phyloP scores from a whole-genome alignment of 2,329 filamentous ascomycete species.

The Hymenoscyphus repandus region DNA sequence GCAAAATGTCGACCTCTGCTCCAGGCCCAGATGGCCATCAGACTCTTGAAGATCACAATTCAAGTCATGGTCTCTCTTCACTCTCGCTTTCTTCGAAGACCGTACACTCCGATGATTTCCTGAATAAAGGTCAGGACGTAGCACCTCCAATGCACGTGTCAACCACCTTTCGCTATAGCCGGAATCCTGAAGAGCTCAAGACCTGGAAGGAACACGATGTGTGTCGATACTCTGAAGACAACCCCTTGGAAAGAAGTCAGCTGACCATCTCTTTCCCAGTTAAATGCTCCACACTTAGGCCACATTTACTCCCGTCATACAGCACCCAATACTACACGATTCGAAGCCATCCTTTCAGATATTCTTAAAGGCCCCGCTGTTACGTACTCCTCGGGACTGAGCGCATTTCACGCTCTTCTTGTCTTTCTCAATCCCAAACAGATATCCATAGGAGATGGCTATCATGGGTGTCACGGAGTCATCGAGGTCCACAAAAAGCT shows the following conservation, averaged over 20 bases:
- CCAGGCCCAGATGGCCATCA: slow-evolving; percentile 14
- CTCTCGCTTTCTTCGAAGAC: slow-evolving; percentile 62
- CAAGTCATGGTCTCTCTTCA: slow-evolving; percentile 13
- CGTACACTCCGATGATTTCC: slow-evolving; percentile 76
- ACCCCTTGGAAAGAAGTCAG: slow-evolving; percentile 15
- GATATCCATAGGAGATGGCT: slow-evolving; percentile 78
- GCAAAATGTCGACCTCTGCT: slow-evolving; percentile 15
- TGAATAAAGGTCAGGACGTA: slow-evolving; percentile 71
- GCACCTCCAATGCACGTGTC: slow-evolving; percentile 87
- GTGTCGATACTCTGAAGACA: slow-evolving; percentile 26
- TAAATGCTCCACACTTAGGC: slow-evolving; percentile 48
- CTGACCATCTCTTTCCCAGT: slow-evolving; percentile 33
- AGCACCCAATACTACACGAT: slow-evolving; percentile 74
- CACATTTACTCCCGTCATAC: slow-evolving; percentile 82
- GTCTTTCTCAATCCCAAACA: slow-evolving; percentile 78
- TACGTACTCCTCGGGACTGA: slow-evolving; percentile 79
- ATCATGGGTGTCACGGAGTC: slow-evolving; percentile 91
- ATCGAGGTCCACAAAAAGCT: slow-evolving; percentile 69
- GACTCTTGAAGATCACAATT: slow-evolving; percentile 12
- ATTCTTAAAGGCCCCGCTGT: slow-evolving; percentile 66
- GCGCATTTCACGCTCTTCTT: slow-evolving; percentile 83
- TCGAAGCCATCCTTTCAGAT: slow-evolving; percentile 75
- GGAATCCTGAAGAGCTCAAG: slow-evolving; percentile 61
- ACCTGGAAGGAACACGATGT: slow-evolving; percentile 51
- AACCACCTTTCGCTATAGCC: slow-evolving; percentile 81